Conservation (phyloP, 148 eudicot genomes). For the Fagopyrum homotropicum region DNA sequence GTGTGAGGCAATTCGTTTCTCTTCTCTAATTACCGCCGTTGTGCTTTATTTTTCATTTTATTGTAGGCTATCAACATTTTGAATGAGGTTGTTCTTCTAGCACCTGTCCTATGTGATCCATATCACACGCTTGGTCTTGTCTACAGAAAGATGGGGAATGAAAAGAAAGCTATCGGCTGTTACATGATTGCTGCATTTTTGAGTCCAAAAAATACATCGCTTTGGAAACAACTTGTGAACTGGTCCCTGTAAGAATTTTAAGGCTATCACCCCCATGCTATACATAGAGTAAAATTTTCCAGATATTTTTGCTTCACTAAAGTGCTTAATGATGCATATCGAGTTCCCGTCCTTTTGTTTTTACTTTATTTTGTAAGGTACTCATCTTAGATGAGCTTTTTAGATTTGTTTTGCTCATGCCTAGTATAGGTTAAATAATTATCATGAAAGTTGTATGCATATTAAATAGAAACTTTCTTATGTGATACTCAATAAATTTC, state of each 20-base stretch:
- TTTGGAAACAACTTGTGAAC: slow-evolving; percentile 64
- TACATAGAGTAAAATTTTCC: not conserved
- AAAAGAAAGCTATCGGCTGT: slow-evolving; percentile 50
- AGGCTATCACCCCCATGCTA: slow-evolving; percentile 6
- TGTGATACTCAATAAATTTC: not conserved
- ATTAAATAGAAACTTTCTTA: not conserved
- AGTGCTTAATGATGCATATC: not conserved
- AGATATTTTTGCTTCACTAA: not conserved
- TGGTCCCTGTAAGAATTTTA: slow-evolving; percentile 61
- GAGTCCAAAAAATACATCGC: slow-evolving; percentile 58
- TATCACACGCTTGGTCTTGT: slow-evolving; percentile 74
- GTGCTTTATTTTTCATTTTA: slow-evolving; percentile 6
- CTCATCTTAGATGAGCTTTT: not conserved
- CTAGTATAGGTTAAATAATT: not conserved
- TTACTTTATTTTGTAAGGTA: not conserved
- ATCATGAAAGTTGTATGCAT: not conserved
- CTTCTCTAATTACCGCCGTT: slow-evolving; percentile 3
- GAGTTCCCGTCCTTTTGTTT: not conserved
- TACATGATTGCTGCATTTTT: slow-evolving; percentile 79
- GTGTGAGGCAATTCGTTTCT: not conserved
- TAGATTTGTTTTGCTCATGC: not conserved
- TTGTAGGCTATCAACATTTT: slow-evolving; percentile 58
- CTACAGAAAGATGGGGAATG: slow-evolving; percentile 46
- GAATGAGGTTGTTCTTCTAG: slow-evolving; percentile 60
- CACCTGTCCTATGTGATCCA: slow-evolving; percentile 74